Evolutionary conservation across 2,329 filamentous ascomycete species (phyloP).

Genomic region (Aspergillus aculeatus): DNA sequence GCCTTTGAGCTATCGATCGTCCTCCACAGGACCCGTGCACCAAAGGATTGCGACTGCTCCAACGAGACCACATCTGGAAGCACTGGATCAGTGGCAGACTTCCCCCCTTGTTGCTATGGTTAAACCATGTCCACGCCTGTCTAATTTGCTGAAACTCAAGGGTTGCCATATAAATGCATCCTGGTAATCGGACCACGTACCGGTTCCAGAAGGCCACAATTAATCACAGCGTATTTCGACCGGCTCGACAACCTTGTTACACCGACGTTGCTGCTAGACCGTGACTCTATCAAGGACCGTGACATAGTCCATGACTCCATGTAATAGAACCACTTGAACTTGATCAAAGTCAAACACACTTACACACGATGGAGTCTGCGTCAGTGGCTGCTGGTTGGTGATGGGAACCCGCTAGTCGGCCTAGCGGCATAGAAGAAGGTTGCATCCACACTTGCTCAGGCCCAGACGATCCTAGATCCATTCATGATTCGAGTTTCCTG

Average conservation of each 20-base stretch:
- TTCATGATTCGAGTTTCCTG: background rate
- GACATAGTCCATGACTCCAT: background rate
- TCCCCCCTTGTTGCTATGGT: no score
- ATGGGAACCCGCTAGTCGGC: background rate
- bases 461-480: background rate
- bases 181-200: background rate
- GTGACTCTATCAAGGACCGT: background rate
- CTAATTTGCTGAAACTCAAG: background rate
- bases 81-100: no score
- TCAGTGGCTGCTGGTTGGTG: background rate
- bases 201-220: background rate
- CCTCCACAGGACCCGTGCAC: background rate
- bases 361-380: background rate
- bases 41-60: background rate
- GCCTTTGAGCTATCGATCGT: background rate
- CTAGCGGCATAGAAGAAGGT: background rate
- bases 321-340: no score
- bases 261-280: background rate
- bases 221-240: background rate
- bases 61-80: no score
- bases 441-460: background rate
- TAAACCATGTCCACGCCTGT: background rate
- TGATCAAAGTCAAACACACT: background rate
- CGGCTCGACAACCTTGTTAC: background rate
- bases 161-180: background rate